phyloP scores from a whole-genome alignment of 805 yeast species.

The Lachancea mirantina region DNA sequence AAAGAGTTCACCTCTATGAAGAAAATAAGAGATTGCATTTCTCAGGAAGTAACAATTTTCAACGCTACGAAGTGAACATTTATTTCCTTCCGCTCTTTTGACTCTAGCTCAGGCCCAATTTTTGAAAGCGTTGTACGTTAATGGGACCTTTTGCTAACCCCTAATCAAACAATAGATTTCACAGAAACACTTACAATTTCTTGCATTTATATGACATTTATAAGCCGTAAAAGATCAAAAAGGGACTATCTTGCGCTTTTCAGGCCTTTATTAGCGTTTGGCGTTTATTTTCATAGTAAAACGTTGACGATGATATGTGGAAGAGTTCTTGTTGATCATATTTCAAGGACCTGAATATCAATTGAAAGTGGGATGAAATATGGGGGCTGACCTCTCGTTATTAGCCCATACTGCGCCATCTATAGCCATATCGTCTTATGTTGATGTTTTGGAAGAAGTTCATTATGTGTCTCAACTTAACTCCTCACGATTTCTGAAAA shows the following conservation, averaged over 20 bases:
- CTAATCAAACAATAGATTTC: too few species aligned
- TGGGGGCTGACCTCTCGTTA: conserved; percentile 85
- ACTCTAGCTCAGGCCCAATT: too few species aligned
- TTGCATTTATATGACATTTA: too few species aligned
- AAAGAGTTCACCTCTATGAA: conserved; percentile 31
- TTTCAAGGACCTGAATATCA: neutral
- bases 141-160: too few species aligned
- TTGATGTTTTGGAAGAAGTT: conserved; percentile 67
- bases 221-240: too few species aligned
- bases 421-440: conserved; percentile 82
- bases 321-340: neutral
- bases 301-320: neutral
- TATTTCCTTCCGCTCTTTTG: too few species aligned
- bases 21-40: conserved; percentile 42
- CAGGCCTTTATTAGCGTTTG: neutral
- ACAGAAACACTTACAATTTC: too few species aligned
- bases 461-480: conserved; percentile 73
- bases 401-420: conserved; percentile 89
- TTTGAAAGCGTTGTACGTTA: too few species aligned
- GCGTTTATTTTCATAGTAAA: neutral
- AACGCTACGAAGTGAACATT: too few species aligned
- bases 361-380: too few species aligned
- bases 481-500: conserved; percentile 77
- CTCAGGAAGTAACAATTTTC: conserved; percentile 47
- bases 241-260: neutral